Base-by-base conservation (phyloP, 768 basidiomycete species). In the Xerocomus potaroensis region DNA sequence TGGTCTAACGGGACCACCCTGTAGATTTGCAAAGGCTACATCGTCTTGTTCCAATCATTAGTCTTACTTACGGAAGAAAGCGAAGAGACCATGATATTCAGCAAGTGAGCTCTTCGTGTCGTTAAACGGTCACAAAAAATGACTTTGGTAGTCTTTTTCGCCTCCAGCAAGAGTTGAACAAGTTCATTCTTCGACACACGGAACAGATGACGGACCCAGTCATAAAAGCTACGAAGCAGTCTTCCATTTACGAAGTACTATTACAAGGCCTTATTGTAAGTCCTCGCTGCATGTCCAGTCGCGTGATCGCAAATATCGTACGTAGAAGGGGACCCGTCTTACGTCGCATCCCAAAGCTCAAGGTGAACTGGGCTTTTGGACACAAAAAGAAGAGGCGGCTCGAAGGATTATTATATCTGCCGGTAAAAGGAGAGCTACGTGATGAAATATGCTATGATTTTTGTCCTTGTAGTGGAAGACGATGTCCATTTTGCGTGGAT, bases 31-130 rank as follows among this genome's bases (percentile, higher is more conserved):
- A 76, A 73, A 41, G 80, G 83, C 47, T 99, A 98, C 64, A 74
- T 84, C 12, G 71, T 72, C 14, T 62, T 96, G 58, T 98, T 98
- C 73, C 84, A 82, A 49, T 81, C 86, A 2, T 81, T 93, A 52
- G 81, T 94, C 18, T 78, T 80, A 23, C 69, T 99, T 53, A 90
- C 88, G 3, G 78, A 78, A 31, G 84, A 88, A 50, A 84, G 82
- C 33, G 91, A 96, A 55, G 94, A 96, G 63, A 90, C 90, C 8
- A 96, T 97, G 93, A 87, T 98, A 38, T 96, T 96, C 60, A 81
- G 87, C 19, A 93, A 93, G 95, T 95, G 60, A 55, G 82, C 61
- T 24, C 9, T 12, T 10, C 15, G n/a, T 16, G 41, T 24, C n/a
- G 30, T 34, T 27, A 8, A 12, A 4, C 26, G 3, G 18, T 35